These are phyloP conservation scores for Coprinopsis cinerea DNA, from an alignment of 768 basidiomycete species.

Conservation along the genomic window DNA sequence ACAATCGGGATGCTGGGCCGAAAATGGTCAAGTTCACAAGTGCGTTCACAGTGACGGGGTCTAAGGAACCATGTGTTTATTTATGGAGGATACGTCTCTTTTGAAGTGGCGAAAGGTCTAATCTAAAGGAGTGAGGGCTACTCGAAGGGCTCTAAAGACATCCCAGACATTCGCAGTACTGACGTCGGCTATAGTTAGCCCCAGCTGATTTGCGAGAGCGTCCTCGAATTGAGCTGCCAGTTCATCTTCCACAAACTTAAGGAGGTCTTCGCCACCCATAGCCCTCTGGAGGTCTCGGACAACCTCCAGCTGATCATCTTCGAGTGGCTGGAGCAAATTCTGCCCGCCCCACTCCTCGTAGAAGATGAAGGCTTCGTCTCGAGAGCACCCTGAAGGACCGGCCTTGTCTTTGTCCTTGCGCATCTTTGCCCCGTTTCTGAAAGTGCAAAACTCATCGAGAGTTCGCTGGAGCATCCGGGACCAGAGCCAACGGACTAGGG, in stretches of 20 bases:
- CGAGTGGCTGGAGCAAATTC: slow-evolving; percentile 23
- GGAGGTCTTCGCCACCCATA: slow-evolving; percentile 25
- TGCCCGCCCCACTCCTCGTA: slow-evolving; percentile 20
- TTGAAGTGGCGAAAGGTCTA: too few relatives aligned
- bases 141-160: slow-evolving; percentile 15
- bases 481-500: slow-evolving; percentile 26
- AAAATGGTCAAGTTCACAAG: too few relatives aligned
- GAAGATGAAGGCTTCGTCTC: slow-evolving; percentile 24
- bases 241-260: slow-evolving; percentile 25
- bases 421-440: slow-evolving; percentile 21
- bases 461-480: slow-evolving; percentile 19
- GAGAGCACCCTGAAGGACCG: slow-evolving; percentile 30
- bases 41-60: too few relatives aligned
- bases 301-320: slow-evolving; percentile 12
- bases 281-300: slow-evolving; percentile 24
- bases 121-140: too few relatives aligned
- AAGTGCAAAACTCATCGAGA: slow-evolving; percentile 15
- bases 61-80: too few relatives aligned
- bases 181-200: slow-evolving; percentile 15
- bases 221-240: slow-evolving; percentile 18
- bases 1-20: too few relatives aligned
- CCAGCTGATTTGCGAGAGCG: slow-evolving; percentile 12
- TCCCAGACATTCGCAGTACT: slow-evolving; percentile 23
- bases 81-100: too few relatives aligned
- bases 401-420: slow-evolving; percentile 26